Conservation (phyloP, 2,329 filamentous ascomycete genomes). For the Dichotomopilus funicola region DNA sequence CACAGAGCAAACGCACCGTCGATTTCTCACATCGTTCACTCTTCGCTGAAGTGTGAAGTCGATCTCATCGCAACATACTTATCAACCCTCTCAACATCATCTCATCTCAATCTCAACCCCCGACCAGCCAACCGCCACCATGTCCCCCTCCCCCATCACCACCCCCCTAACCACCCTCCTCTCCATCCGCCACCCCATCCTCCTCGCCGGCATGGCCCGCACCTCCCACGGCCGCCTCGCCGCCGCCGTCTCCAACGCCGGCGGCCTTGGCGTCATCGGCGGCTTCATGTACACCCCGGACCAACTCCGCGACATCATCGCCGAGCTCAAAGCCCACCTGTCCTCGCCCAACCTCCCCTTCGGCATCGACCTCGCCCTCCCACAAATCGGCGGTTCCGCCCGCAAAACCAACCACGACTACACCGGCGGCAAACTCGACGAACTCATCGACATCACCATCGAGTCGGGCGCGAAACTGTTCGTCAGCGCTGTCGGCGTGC, state of each 20-base stretch:
- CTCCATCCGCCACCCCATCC: constrained; percentile 77
- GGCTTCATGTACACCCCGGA: constrained; percentile 65
- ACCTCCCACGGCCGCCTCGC: constrained; percentile 73
- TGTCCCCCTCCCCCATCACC: constrained; percentile 50
- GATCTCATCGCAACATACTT: too few relatives aligned
- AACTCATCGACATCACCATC: constrained; percentile 81
- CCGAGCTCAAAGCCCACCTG: constrained; percentile 75
- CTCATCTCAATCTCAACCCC: neutral
- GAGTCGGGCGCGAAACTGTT: constrained; percentile 79
- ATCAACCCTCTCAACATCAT: neutral
- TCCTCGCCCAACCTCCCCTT: constrained; percentile 65
- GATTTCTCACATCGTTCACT: too few relatives aligned
- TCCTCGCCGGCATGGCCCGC: constrained; percentile 91
- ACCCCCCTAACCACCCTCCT: constrained; percentile 76
- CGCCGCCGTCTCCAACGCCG: constrained; percentile 82
- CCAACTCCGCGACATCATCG: constrained; percentile 73
- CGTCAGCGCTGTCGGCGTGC: constrained; percentile 82
- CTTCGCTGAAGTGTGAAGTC: too few relatives aligned
- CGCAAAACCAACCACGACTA: constrained; percentile 95
- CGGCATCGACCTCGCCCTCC: constrained; percentile 84
- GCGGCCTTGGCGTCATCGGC: constrained; percentile 72
- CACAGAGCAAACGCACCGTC: too few relatives aligned
- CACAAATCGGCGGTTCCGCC: constrained; percentile 77
- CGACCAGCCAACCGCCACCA: constrained; percentile 23
- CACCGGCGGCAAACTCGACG: constrained; percentile 79